phyloP scores from a whole-genome alignment of 2,329 filamentous ascomycete species.

The Orbilia blumenaviensis region DNA sequence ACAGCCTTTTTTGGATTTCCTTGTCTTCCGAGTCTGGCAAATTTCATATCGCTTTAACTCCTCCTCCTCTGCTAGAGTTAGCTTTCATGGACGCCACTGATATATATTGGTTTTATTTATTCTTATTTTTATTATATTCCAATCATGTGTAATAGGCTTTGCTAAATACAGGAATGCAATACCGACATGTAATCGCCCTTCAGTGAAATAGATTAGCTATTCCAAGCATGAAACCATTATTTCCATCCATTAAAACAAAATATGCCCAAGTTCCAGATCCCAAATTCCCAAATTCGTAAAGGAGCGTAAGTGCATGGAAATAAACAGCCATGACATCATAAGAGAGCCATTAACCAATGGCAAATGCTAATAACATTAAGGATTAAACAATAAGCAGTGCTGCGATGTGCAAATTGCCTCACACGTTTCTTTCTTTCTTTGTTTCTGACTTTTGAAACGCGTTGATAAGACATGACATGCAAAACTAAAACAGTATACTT shows the following conservation, averaged over 20 bases:
- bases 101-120: too few species aligned
- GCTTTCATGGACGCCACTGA: too few species aligned
- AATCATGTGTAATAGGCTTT: background rate
- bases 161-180: background rate
- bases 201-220: background rate
- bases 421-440: background rate
- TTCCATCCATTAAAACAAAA: background rate
- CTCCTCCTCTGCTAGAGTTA: too few species aligned
- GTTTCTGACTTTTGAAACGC: background rate
- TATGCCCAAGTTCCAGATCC: background rate
- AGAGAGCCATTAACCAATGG: background rate
- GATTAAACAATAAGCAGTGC: conserved; percentile 4
- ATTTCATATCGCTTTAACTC: too few species aligned
- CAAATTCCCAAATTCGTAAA: background rate
- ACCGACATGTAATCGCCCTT: too few species aligned
- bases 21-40: too few species aligned
- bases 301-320: background rate
- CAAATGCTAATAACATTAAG: conserved; percentile 2
- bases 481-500: background rate
- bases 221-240: background rate
- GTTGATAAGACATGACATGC: background rate
- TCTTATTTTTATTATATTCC: background rate
- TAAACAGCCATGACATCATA: background rate
- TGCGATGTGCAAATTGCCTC: background rate
- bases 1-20: too few species aligned